These are phyloP conservation scores for Oenanthe javanica DNA, from an alignment of 140 eudicot species.

Conservation along the genomic window DNA sequence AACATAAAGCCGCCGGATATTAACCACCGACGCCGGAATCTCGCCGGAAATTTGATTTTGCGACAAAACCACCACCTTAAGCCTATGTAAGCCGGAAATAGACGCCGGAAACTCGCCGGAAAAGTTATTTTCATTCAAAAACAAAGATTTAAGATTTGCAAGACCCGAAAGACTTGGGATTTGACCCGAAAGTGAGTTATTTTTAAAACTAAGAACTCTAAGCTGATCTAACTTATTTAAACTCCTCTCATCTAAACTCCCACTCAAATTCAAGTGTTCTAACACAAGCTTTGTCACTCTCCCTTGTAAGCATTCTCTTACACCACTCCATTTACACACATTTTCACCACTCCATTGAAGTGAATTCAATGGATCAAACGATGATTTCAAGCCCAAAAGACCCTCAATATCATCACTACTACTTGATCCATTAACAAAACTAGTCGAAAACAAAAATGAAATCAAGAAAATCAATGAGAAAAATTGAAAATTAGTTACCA, in stretches of 20 bases:
- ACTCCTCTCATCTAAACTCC: conserved; percentile 31
- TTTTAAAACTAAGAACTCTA: conserved; percentile 70
- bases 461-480: conserved; percentile 2
- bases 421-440: conserved; percentile 14
- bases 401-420: conserved; percentile 48
- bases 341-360: conserved; percentile 52
- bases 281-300: conserved; percentile 77
- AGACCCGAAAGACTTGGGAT: conserved; percentile 69
- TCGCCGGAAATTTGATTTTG: conserved; percentile 49
- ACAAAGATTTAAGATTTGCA: conserved; percentile 61
- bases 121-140: conserved; percentile 45
- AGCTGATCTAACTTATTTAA: conserved; percentile 60
- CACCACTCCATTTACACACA: conserved; percentile 65
- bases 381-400: conserved; percentile 39
- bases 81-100: conserved; percentile 54
- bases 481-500: conserved; percentile 1
- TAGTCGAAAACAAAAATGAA: neutral
- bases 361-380: conserved; percentile 44
- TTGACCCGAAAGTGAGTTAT: conserved; percentile 59
- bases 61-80: conserved; percentile 60
- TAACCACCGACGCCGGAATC: conserved; percentile 44
- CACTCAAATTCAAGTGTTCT: conserved; percentile 45
- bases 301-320: conserved; percentile 57
- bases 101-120: conserved; percentile 65
- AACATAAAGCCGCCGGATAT: conserved; percentile 42